phyloP scores from a whole-genome alignment of 768 basidiomycete genomes.

The Trametes gibbosa region DNA sequence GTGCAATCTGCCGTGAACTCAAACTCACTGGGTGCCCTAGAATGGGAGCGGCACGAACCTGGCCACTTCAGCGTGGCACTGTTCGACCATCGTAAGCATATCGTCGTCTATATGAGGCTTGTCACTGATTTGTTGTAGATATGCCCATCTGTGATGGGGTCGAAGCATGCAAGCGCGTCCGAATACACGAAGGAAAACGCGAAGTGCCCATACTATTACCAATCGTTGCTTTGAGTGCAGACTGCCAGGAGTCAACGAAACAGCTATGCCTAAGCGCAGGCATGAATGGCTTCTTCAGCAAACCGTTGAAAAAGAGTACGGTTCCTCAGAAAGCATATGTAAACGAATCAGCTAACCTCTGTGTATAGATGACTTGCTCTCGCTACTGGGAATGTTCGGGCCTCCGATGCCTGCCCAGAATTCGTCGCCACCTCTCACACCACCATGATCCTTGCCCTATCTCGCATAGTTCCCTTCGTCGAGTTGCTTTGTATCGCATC shows the following conservation, averaged over 20 bases:
- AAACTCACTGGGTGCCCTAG: slow-evolving; percentile 28
- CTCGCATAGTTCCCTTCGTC: neutral
- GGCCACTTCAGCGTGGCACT: slow-evolving; percentile 69
- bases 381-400: slow-evolving; percentile 55
- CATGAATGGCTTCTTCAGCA: slow-evolving; percentile 76
- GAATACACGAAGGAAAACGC: slow-evolving; percentile 56
- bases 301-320: slow-evolving; percentile 62
- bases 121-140: slow-evolving; percentile 38
- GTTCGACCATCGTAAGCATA: slow-evolving; percentile 67
- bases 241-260: slow-evolving; percentile 76
- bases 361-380: slow-evolving; percentile 48
- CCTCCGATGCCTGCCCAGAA: slow-evolving; percentile 14
- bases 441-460: neutral
- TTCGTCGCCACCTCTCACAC: slow-evolving; percentile 11
- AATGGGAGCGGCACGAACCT: slow-evolving; percentile 67
- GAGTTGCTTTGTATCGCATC: slow-evolving; percentile 6
- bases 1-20: neutral
- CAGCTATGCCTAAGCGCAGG: slow-evolving; percentile 74
- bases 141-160: slow-evolving; percentile 81
- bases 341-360: neutral
- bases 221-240: slow-evolving; percentile 70
- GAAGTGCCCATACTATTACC: slow-evolving; percentile 50
- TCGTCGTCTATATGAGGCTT: neutral
- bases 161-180: slow-evolving; percentile 65
- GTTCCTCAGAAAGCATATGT: neutral